Evolutionary conservation across 1,139 yeast species (phyloP).

Genomic region (Spathaspora jeffriesii): DNA sequence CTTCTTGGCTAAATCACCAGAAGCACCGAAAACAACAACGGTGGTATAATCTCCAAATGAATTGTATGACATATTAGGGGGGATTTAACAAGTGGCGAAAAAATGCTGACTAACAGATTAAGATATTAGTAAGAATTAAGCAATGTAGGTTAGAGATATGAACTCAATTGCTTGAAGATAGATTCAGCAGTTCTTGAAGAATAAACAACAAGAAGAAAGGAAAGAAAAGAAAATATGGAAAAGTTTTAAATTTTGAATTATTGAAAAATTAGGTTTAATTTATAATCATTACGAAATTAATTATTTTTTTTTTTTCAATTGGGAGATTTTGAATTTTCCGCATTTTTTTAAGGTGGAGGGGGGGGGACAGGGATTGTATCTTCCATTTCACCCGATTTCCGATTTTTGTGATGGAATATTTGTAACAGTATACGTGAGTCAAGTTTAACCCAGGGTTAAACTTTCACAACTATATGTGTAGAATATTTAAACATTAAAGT

Average conservation of each 20-base stretch:
- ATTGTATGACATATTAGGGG: slow-evolving; percentile 14
- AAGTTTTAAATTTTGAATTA: not conserved
- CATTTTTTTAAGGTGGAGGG: not conserved
- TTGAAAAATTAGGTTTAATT: not conserved
- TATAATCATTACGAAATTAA: not conserved
- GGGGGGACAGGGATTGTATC: not conserved
- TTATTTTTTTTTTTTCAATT: not conserved
- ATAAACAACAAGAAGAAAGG: not conserved
- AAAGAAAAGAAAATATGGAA: not conserved
- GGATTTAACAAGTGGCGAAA: not conserved
- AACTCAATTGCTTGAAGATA: not conserved
- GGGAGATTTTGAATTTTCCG: not conserved
- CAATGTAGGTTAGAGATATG: not conserved
- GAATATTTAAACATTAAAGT: not conserved
- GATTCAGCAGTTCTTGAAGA: not conserved
- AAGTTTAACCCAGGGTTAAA: too few species aligned
- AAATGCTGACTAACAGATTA: not conserved
- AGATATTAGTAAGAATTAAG: not conserved
- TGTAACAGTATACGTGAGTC: slow-evolving; percentile 1
- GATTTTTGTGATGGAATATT: not conserved
- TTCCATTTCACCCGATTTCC: not conserved
- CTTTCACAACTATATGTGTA: not conserved
- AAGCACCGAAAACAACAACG: slow-evolving; percentile 91
- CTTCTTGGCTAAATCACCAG: slow-evolving; percentile 97
- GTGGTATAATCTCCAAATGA: slow-evolving; percentile 63